These are phyloP conservation scores for Paraphoma chrysanthemicola DNA, from an alignment of 2,329 filamentous ascomycete genomes.

Conservation along the genomic window DNA sequence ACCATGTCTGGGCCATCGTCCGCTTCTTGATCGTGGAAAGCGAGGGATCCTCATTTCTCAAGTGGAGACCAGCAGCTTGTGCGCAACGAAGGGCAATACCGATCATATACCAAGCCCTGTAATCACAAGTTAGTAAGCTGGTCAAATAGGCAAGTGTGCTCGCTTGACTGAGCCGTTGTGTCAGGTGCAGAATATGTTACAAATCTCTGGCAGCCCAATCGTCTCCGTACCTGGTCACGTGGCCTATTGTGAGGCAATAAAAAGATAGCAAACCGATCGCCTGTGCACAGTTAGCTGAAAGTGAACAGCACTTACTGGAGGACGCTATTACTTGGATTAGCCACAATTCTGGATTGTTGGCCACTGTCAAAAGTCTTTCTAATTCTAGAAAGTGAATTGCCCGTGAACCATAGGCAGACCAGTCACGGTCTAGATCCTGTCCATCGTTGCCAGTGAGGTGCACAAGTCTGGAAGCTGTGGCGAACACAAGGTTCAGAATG, in stretches of 20 bases:
- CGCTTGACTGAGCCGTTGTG: too few relatives aligned
- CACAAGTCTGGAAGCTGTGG: constrained; percentile 48
- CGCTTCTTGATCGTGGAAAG: constrained; percentile 35
- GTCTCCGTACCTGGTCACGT: constrained; percentile 21
- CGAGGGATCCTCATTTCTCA: constrained; percentile 43
- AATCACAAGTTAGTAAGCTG: background rate
- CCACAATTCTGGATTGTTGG: constrained; percentile 40
- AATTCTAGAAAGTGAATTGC: constrained; percentile 29
- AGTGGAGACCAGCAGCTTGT: constrained; percentile 46
- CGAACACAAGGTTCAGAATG: constrained; percentile 51
- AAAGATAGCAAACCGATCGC: constrained; percentile 28
- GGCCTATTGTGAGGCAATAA: constrained; percentile 34
- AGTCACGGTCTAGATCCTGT: constrained; percentile 26
- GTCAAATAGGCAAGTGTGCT: background rate
- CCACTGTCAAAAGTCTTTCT: constrained; percentile 19
- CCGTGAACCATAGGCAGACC: constrained; percentile 45
- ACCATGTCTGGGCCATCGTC: constrained; percentile 47
- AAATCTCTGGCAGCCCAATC: too few relatives aligned
- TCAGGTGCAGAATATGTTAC: too few relatives aligned
- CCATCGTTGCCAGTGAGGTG: constrained; percentile 38
- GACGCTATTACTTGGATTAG: constrained; percentile 42
- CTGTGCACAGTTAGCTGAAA: constrained; percentile 11
- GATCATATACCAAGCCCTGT: constrained; percentile 43
- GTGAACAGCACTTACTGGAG: constrained; percentile 22
- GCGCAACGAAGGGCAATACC: constrained; percentile 47